Evolutionary conservation across 495 filamentous ascomycete genomes (phyloP).

Genomic region (Corynascus novoguineensis): DNA sequence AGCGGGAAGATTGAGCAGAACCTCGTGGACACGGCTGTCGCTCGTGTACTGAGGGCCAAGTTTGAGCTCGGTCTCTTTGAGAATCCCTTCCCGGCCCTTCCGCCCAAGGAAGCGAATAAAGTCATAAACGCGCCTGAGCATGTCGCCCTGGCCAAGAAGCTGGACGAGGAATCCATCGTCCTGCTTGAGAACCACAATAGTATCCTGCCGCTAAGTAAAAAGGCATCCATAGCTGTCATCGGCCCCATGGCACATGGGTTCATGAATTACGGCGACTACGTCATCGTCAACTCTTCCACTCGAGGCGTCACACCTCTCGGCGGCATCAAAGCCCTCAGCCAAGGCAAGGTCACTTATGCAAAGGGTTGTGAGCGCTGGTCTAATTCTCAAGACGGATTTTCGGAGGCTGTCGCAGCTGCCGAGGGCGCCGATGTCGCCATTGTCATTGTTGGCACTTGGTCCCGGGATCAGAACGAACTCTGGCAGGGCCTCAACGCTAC

Average conservation of each 20-base stretch:
- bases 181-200: conserved; percentile 62
- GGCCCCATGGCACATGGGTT: conserved; percentile 67
- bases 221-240: conserved; percentile 61
- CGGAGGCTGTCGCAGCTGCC: conserved; percentile 56
- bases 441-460: conserved; percentile 69
- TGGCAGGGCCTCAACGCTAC: conserved; percentile 65
- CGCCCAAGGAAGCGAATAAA: conserved; percentile 46
- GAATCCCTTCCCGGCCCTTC: conserved; percentile 53
- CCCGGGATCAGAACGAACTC: conserved; percentile 60
- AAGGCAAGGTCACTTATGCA: conserved; percentile 55
- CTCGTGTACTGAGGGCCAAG: conserved; percentile 56
- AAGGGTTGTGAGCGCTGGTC: conserved; percentile 71
- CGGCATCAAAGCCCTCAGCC: conserved; percentile 56
- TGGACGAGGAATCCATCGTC: conserved; percentile 65
- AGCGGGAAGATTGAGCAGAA: conserved; percentile 51
- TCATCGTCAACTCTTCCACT: conserved; percentile 54
- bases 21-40: conserved; percentile 58
- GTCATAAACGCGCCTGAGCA: conserved; percentile 54
- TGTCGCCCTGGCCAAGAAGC: conserved; percentile 50
- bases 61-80: conserved; percentile 65
- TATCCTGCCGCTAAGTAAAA: conserved; percentile 54
- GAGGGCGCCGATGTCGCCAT: conserved; percentile 63
- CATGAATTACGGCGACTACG: conserved; percentile 69
- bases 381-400: conserved; percentile 56
- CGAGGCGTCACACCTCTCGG: conserved; percentile 61